Evolutionary conservation across 2,329 filamentous ascomycete genomes (phyloP).

Genomic region (Colletotrichum brevisporum): DNA sequence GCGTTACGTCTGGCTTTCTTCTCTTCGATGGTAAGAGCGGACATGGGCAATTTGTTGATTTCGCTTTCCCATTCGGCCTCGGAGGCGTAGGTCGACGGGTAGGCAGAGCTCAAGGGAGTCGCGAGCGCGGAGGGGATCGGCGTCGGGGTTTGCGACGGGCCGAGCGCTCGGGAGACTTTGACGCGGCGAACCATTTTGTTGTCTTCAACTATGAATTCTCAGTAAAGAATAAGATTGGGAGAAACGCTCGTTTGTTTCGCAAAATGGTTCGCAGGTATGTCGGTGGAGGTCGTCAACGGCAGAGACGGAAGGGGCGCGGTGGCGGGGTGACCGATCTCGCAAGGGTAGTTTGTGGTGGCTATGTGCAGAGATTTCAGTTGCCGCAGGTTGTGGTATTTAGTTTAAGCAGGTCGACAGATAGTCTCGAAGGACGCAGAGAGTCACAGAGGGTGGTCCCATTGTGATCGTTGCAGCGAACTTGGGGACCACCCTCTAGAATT

Average conservation of each 20-base stretch:
- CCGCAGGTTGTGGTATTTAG: not conserved
- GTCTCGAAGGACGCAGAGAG: conserved; percentile 51
- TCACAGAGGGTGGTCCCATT: conserved; percentile 71
- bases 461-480: conserved; percentile 57
- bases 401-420: conserved; percentile 25
- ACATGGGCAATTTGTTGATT: conserved; percentile 57
- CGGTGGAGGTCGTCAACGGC: conserved; percentile 5
- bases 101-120: conserved; percentile 54
- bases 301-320: conserved; percentile 28
- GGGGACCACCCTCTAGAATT: conserved; percentile 69
- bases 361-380: conserved; percentile 38
- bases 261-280: not conserved
- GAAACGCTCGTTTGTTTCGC: too few relatives aligned
- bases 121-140: conserved; percentile 47
- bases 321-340: conserved; percentile 26
- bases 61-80: conserved; percentile 59
- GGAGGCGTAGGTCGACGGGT: conserved; percentile 54
- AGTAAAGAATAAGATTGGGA: not conserved
- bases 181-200: conserved; percentile 43
- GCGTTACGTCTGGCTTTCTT: conserved; percentile 41
- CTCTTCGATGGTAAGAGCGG: conserved; percentile 56
- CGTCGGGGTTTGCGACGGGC: conserved; percentile 37
- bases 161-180: conserved; percentile 51
- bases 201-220: too few relatives aligned
- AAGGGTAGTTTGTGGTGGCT: conserved; percentile 22